Conservation (phyloP, 2,329 filamentous ascomycete genomes). For the Ascochyta rabiei region DNA sequence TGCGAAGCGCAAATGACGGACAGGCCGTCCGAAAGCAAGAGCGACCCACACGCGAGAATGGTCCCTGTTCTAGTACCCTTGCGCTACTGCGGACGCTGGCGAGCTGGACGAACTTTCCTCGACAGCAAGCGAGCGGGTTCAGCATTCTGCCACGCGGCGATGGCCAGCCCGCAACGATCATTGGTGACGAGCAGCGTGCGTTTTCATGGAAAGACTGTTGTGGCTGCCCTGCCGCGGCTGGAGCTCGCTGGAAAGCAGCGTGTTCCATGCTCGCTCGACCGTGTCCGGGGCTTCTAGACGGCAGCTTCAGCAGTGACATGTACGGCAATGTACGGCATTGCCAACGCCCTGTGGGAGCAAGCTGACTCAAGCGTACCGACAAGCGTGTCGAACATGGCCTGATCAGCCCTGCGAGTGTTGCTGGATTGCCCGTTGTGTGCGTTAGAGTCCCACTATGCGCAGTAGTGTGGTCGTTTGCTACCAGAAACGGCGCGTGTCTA, state of each 20-base stretch:
- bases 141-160: conserved; percentile 8
- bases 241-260: background rate
- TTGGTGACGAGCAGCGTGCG: conserved; percentile 2
- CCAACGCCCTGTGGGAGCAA: background rate
- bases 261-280: conserved; percentile 12
- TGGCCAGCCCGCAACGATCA: conserved; percentile 1
- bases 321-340: background rate
- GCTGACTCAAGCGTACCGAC: conserved; percentile 8
- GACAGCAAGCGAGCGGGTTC: background rate
- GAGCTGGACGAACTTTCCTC: conserved; percentile 3
- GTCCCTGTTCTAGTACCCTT: conserved; percentile 9
- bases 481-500: background rate
- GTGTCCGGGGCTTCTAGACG: background rate
- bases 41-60: conserved; percentile 11
- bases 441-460: background rate
- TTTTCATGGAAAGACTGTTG: background rate
- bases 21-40: conserved; percentile 10
- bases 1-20: conserved; percentile 14
- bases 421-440: conserved; percentile 2
- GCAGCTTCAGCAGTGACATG: conserved; percentile 6
- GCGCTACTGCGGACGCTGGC: conserved; percentile 6
- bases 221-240: conserved; percentile 14
- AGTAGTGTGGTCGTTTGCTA: conserved; percentile 2
- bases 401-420: conserved; percentile 1
- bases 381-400: background rate